These are phyloP conservation scores for Umbelopsis sp. DNA, from an alignment of 192 early-diverging fungal genomes.

Conservation along the genomic window DNA sequence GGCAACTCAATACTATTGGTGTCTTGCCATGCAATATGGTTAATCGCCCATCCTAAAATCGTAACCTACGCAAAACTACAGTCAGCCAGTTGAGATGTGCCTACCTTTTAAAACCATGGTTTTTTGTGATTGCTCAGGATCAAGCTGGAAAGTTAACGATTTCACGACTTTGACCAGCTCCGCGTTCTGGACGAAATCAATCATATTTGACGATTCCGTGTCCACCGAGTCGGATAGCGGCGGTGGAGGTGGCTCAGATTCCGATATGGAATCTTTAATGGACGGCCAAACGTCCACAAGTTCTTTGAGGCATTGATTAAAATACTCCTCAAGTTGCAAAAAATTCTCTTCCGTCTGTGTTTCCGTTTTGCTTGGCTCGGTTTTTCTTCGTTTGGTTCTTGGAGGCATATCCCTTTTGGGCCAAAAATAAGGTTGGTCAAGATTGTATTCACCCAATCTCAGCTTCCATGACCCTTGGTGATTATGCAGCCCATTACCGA, in stretches of 20 bases:
- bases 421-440: slow-evolving; percentile 30
- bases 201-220: not conserved
- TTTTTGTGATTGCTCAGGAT: not conserved
- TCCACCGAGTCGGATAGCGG: too few relatives aligned
- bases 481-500: slow-evolving; percentile 10
- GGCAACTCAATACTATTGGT: slow-evolving; percentile 22
- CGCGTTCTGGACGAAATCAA: slow-evolving; percentile 20
- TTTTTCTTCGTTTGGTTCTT: slow-evolving; percentile 26
- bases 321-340: slow-evolving; percentile 14
- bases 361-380: slow-evolving; percentile 16
- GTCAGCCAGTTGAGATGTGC: too few relatives aligned
- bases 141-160: slow-evolving; percentile 13
- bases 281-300: not conserved
- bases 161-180: slow-evolving; percentile 25
- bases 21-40: slow-evolving; percentile 1
- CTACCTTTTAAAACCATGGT: slow-evolving; percentile 17
- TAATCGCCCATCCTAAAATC: not conserved
- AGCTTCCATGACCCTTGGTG: slow-evolving; percentile 16
- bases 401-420: not conserved
- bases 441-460: slow-evolving; percentile 29
- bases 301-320: slow-evolving; percentile 8
- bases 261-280: slow-evolving; percentile 1
- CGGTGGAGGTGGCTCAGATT: not conserved
- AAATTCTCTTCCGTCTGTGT: slow-evolving; percentile 19
- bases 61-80: too few relatives aligned